Evolutionary conservation across 169 alveolate genomes (phyloP), one percentile per base, ranked within the genome.

Genomic region (Eimeria acervulina): DNA sequence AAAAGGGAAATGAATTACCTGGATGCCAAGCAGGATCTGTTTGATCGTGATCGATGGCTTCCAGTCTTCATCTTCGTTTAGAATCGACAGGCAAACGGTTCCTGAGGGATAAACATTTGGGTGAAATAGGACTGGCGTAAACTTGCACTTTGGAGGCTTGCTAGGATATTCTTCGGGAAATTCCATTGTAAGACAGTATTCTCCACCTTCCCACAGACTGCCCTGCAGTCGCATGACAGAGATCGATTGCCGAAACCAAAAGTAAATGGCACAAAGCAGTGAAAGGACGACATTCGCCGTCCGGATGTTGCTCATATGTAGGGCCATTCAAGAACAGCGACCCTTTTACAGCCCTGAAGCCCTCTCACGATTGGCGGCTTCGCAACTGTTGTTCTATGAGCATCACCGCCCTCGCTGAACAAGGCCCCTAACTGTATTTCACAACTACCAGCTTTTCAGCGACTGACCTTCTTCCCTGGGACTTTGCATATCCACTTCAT

Each of bases 41-140:
- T 99, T 99, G 94, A 99, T 98, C 21, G 99, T 99, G 94, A 99
- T 99, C 26, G 99, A 99, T n/a, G 99, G 99, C 97, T 99, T 99
- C 99, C 99, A 99, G 93, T 99, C 99, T 98, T 99, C 99, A 97
- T 99, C 99, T 97, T 99, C 99, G 96, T 99, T 99, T n/a, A 99
- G 97, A 89, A 99, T 99, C 38, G 99, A 98, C 63, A 99, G 98
- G 89, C 99, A 99, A 36, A 99, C 99, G 23, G 99, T 99, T 90
- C 99, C 99, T 59, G 99, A 98, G 40, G 99, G 99, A 97, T 99
- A 99, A 55, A 95, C 85, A 95, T 99, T 99, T 28, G 99, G 99
- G 96, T 99, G 99, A 97, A 99, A 99, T 33, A 99, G 96, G 28
- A 98, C 99, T n/a, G 99, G 97, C 68, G 97, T 98, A 97, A 99